Evolutionary conservation across 2,329 filamentous ascomycete genomes (phyloP).

Genomic region (Venturiaceae sp.): DNA sequence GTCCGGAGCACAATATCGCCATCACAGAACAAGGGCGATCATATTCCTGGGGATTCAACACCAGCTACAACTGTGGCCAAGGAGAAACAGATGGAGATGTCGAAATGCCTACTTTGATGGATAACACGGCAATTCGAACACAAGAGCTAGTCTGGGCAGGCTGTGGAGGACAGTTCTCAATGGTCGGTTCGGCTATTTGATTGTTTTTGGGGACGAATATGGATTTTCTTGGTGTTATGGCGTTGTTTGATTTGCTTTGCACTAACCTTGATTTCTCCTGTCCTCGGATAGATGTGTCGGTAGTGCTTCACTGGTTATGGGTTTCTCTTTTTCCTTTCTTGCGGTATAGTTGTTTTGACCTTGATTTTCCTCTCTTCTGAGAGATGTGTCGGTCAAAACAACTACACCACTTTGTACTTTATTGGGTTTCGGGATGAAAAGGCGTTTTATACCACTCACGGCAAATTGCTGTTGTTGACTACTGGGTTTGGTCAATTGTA

Average conservation of each 20-base stretch:
- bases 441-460: no score
- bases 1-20: slow-evolving; percentile 64
- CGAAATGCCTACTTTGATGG: slow-evolving; percentile 64
- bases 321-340: neutral
- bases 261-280: neutral
- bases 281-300: neutral
- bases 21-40: slow-evolving; percentile 60
- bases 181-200: slow-evolving; percentile 20
- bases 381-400: no score
- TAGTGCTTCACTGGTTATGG: no score
- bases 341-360: neutral
- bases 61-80: slow-evolving; percentile 71
- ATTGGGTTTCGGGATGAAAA: no score
- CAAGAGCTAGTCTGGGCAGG: slow-evolving; percentile 70
- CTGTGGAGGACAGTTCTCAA: slow-evolving; percentile 76
- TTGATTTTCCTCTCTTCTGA: no score
- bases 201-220: neutral
- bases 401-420: no score
- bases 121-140: slow-evolving; percentile 72
- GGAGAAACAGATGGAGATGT: slow-evolving; percentile 63
- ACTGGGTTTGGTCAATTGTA: no score
- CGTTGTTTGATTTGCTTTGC: neutral
- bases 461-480: no score
- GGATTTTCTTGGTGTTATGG: neutral
- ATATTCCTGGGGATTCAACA: slow-evolving; percentile 72